Conservation (phyloP, 306 rosid species). For the Dalbergia cultrata region DNA sequence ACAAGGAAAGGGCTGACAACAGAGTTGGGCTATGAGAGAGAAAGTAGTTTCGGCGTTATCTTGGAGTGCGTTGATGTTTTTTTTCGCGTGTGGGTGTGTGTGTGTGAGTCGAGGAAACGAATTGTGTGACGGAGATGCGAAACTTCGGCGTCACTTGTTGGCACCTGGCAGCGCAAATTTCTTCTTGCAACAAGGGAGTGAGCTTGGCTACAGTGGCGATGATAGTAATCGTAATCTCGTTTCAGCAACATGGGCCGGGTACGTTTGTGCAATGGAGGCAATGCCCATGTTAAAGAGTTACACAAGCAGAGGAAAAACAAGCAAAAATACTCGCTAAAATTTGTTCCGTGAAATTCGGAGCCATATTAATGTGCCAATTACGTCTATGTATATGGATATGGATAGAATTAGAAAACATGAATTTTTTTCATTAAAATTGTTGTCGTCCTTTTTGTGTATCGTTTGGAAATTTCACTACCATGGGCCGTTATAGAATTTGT, state of each 20-base stretch:
- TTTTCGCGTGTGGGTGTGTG: too few species aligned
- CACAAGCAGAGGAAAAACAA: neutral
- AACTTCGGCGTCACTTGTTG: slow-evolving; percentile 61
- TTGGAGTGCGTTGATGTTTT: slow-evolving; percentile 46
- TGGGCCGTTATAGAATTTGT: slow-evolving; percentile 23
- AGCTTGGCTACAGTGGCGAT: neutral
- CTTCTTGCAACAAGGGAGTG: slow-evolving; percentile 12
- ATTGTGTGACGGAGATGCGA: slow-evolving; percentile 20
- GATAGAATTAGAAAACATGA: neutral
- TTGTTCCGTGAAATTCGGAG: slow-evolving; percentile 49
- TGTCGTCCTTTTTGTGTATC: neutral
- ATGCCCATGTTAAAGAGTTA: neutral
- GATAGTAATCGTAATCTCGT: slow-evolving; percentile 17
- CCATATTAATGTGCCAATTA: slow-evolving; percentile 18
- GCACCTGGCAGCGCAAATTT: slow-evolving; percentile 39
- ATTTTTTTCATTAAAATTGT: neutral
- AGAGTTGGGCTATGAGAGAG: neutral
- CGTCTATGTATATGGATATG: slow-evolving; percentile 19
- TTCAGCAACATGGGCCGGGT: slow-evolving; percentile 42
- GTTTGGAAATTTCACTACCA: slow-evolving; percentile 43
- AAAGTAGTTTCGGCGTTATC: slow-evolving; percentile 57
- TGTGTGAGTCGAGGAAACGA: neutral
- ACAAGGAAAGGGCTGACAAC: slow-evolving; percentile 36
- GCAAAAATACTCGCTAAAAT: neutral
- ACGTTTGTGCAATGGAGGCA: neutral